Evolutionary conservation across 1,284 basidiomycete species (phyloP).

Genomic region (Ustanciosporium gigantosporum): DNA sequence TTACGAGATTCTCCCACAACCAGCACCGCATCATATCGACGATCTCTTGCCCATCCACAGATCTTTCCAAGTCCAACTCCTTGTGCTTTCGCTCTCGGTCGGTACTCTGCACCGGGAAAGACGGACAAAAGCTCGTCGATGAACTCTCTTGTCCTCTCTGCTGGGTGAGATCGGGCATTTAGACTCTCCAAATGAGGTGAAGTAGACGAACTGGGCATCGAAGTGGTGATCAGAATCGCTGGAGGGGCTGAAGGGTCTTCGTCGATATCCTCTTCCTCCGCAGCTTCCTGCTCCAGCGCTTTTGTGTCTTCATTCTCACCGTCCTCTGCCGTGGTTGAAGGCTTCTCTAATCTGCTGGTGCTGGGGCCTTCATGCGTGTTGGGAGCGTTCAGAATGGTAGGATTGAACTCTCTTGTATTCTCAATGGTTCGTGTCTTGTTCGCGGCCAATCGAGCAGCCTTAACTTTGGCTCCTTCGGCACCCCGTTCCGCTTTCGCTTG

Average conservation of each 20-base stretch:
- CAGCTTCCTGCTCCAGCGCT: constrained; percentile 53
- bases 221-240: constrained; percentile 54
- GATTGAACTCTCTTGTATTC: constrained; percentile 87
- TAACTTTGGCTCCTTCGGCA: constrained; percentile 73
- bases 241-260: constrained; percentile 52
- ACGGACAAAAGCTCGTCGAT: constrained; percentile 83
- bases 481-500: constrained; percentile 63
- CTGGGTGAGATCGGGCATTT: constrained; percentile 69
- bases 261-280: constrained; percentile 37
- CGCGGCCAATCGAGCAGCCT: constrained; percentile 72
- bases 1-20: constrained; percentile 89
- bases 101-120: constrained; percentile 93
- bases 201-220: constrained; percentile 53
- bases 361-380: constrained; percentile 62
- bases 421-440: constrained; percentile 91
- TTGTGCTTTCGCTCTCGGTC: constrained; percentile 84
- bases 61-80: constrained; percentile 92
- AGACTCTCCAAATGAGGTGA: constrained; percentile 46
- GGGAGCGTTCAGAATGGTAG: constrained; percentile 67
- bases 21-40: constrained; percentile 83
- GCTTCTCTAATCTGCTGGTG: constrained; percentile 47
- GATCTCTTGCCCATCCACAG: constrained; percentile 86
- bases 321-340: not conserved
- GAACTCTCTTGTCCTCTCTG: constrained; percentile 63
- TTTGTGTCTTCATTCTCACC: constrained; percentile 9